A percentile compares a stretch with the other conserved stretches of the same genome.
phyloP scores from a whole-genome alignment of 2,329 filamentous ascomycete genomes.

The Zopfia rhizophila region DNA sequence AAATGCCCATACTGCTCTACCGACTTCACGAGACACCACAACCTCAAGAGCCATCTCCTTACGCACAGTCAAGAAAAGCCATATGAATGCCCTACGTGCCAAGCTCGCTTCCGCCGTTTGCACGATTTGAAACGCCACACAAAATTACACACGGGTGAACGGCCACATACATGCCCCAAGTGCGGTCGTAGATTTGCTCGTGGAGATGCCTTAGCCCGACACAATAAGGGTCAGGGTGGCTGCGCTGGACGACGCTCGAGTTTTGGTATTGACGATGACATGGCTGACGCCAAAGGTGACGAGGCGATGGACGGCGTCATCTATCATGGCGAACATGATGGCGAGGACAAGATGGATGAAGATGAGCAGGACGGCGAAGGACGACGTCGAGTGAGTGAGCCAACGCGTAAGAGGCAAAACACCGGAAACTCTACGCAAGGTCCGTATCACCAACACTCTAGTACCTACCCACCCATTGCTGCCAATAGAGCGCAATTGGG shows the following conservation, averaged over 20 bases:
- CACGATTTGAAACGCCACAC: slow-evolving; percentile 96
- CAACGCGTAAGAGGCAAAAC: slow-evolving; percentile 76
- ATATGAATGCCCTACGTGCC: slow-evolving; percentile 91
- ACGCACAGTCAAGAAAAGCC: slow-evolving; percentile 99
- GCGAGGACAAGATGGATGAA: slow-evolving; percentile 67
- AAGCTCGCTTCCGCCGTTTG: slow-evolving; percentile 88
- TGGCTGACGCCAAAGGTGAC: slow-evolving; percentile 58
- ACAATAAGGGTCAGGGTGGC: slow-evolving; percentile 94
- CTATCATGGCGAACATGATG: slow-evolving; percentile 67
- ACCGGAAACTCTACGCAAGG: slow-evolving; percentile 63
- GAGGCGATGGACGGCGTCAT: slow-evolving; percentile 73
- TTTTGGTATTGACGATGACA: slow-evolving; percentile 82
- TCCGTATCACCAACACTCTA: slow-evolving; percentile 73
- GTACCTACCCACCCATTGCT: slow-evolving; percentile 80
- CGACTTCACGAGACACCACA: slow-evolving; percentile 96
- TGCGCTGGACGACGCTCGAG: slow-evolving; percentile 92
- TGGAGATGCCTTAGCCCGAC: slow-evolving; percentile 91
- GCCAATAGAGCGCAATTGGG: slow-evolving; percentile 40
- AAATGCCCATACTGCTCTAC: slow-evolving; percentile 97
- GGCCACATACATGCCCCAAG: slow-evolving; percentile 93
- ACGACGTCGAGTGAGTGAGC: slow-evolving; percentile 73
- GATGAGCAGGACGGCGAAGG: slow-evolving; percentile 55
- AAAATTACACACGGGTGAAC: slow-evolving; percentile 95
- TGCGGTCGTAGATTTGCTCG: slow-evolving; percentile 95
- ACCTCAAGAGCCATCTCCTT: slow-evolving; percentile 95